Evolutionary conservation across 2,329 filamentous ascomycete species (phyloP).

Genomic region (Ciborinia camelliae): DNA sequence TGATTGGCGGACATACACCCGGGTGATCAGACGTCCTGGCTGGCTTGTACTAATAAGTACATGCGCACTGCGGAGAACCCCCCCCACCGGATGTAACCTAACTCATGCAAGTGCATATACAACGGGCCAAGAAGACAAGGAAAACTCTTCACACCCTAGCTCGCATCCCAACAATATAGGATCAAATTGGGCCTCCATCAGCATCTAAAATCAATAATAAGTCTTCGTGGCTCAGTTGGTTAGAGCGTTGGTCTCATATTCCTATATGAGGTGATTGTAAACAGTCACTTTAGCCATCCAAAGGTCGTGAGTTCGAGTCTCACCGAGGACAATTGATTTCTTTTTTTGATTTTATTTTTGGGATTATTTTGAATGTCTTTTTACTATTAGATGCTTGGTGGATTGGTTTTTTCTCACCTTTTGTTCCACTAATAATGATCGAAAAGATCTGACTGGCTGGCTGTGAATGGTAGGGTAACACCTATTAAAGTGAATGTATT

Average conservation of each 20-base stretch:
- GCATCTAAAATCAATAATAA: not conserved
- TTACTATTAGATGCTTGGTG: no score
- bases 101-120: not conserved
- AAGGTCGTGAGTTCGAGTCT: constrained; percentile 52
- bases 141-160: not conserved
- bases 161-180: rapidly evolving
- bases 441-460: no score
- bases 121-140: not conserved
- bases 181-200: rapidly evolving
- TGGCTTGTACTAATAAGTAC: no score
- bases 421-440: no score
- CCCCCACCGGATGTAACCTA: not conserved
- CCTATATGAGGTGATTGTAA: constrained; percentile 3
- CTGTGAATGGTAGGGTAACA: no score
- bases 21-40: not conserved
- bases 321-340: constrained; percentile 40
- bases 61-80: not conserved
- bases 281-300: constrained; percentile 34
- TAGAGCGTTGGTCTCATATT: constrained; percentile 44
- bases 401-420: no score
- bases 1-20: not conserved
- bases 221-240: constrained; percentile 45
- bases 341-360: not conserved
- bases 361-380: no score
- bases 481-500: no score